phyloP scores from a whole-genome alignment of 352 stramenopile species.

The Phytophthora parvispora region DNA sequence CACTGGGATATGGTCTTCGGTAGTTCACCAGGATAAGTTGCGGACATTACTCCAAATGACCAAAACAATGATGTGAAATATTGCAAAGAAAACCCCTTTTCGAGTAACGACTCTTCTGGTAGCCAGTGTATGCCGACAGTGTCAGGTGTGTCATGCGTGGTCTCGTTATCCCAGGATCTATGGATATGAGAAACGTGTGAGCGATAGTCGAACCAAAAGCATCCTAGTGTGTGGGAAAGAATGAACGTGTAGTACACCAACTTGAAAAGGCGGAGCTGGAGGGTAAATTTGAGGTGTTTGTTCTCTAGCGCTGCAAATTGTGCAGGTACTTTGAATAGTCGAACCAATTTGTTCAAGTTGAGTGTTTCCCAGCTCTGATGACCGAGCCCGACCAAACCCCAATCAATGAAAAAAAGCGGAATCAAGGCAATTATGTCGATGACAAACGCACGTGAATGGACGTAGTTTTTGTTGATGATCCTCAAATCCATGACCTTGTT shows the following conservation, averaged over 20 bases:
- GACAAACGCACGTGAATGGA: conserved; percentile 51
- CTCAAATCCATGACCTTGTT: conserved; percentile 74
- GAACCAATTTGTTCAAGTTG: conserved; percentile 76
- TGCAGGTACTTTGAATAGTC: conserved; percentile 65
- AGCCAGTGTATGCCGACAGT: conserved; percentile 43
- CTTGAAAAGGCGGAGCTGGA: conserved; percentile 76
- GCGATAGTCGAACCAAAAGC: conserved; percentile 71
- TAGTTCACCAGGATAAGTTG: conserved; percentile 56
- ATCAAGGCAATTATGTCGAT: conserved; percentile 61
- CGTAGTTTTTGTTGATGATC: conserved; percentile 55
- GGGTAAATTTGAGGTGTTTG: conserved; percentile 69
- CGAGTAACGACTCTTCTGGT: conserved; percentile 36
- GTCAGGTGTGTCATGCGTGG: background rate
- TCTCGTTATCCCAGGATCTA: background rate
- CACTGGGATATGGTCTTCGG: conserved; percentile 62
- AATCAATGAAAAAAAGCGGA: conserved; percentile 65
- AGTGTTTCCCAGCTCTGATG: conserved; percentile 44
- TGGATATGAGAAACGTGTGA: conserved; percentile 35
- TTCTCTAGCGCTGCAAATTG: conserved; percentile 67
- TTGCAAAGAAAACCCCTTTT: conserved; percentile 43
- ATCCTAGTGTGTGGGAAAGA: conserved; percentile 63
- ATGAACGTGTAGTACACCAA: conserved; percentile 83
- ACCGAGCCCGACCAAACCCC: conserved; percentile 19
- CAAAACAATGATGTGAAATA: conserved; percentile 78
- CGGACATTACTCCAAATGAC: conserved; percentile 77